phyloP scores from a whole-genome alignment of 768 basidiomycete genomes.

The Lactarius deliciosus region DNA sequence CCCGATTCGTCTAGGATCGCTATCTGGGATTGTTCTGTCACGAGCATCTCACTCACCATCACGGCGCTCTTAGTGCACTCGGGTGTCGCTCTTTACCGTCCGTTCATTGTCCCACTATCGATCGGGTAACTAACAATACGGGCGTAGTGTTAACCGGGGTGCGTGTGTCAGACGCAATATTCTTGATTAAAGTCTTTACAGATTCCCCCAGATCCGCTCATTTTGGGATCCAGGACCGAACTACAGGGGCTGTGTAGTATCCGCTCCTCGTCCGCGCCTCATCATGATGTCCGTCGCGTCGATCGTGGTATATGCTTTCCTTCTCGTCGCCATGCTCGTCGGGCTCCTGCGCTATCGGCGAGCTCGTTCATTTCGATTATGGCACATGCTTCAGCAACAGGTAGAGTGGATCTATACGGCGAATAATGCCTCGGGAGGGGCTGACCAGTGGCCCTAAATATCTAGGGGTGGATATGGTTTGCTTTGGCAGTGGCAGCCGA shows the following conservation, averaged over 20 bases:
- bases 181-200: background rate
- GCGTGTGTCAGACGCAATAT: background rate
- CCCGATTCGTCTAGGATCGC: constrained; percentile 6
- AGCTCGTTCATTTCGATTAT: constrained; percentile 11
- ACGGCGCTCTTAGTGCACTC: constrained; percentile 2
- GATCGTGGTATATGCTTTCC: constrained; percentile 8
- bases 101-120: background rate
- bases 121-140: background rate
- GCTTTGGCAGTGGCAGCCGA: constrained; percentile 17
- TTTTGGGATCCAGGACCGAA: constrained; percentile 5
- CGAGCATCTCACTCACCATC: background rate
- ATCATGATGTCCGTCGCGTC: constrained; percentile 12
- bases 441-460: background rate
- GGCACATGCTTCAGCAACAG: constrained; percentile 16
- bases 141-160: constrained; percentile 14
- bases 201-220: constrained; percentile 12
- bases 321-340: constrained; percentile 9
- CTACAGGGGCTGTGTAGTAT: constrained; percentile 11
- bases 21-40: constrained; percentile 6
- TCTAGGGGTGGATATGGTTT: constrained; percentile 24
- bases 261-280: background rate
- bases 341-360: constrained; percentile 9
- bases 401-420: background rate
- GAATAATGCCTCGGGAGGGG: no score
- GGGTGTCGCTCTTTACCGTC: constrained; percentile 3